Base-by-base conservation (phyloP, 2,329 filamentous ascomycete species). In the Clarireedia paspali region DNA sequence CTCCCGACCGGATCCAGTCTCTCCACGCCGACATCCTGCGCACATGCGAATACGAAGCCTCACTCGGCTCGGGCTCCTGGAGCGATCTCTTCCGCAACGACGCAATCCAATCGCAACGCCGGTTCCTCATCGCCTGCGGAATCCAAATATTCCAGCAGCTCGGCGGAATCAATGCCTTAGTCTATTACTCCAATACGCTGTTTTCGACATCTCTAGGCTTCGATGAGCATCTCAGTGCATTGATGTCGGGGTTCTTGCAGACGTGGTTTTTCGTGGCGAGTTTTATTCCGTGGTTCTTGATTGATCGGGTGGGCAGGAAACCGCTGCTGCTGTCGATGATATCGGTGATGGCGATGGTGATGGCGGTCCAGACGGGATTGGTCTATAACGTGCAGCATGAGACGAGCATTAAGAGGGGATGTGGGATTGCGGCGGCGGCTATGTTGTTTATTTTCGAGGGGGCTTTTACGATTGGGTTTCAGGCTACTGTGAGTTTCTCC, bases 381-480 rank as follows among this genome's bases (percentile, higher is more conserved):
- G 72, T 74, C 47, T 73, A 72, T 57, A 70, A 74, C 45, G 70
- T 73, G 2, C 62, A 74, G 39, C 63, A 72, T 52, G 59, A 65
- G 2, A 72, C 71, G 0, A 38, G 63, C 2, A 67, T 70, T 6
- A 64, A 70, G 0, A 63, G 65, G 12, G 55, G 64, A 0, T 67
- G 70, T 0, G 73, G 72, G 4, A 72, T 72, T 12, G 73, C 67
- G 4, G 73, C 73, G 0, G 68, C 72, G 0, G 71, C 66, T 1
- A 83, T 83, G 63, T 71, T 85, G 24, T 84, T 84, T 64, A 71
- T 82, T 17, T 84, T 83, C 69, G 80, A 80, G 64, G 79, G 79
- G 0, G 81, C 80, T 69, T 84, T 84, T 63, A 80, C 78, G 23
- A 71, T 77, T 54, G 77, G 77, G n/a, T 83, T 79, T 75, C 74